Evolutionary conservation across 805 yeast species (phyloP).

Genomic region (Osmozyma mogii): DNA sequence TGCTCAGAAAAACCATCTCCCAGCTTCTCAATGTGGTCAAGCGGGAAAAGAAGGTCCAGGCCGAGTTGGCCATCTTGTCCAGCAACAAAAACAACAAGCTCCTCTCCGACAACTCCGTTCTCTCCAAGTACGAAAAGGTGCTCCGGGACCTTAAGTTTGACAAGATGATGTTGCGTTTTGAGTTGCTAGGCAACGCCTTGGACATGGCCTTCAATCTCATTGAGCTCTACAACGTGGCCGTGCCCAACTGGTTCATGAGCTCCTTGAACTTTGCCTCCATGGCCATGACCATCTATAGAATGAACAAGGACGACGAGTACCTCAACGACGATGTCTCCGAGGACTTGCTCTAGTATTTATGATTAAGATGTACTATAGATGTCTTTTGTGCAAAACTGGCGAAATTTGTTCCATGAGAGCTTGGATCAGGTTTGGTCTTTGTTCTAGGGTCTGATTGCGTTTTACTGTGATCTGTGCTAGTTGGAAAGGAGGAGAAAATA

Average conservation of each 20-base stretch:
- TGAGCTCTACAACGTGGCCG: slow-evolving; percentile 26
- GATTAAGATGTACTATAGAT: neutral
- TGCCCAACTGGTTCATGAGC: slow-evolving; percentile 37
- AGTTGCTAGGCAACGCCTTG: slow-evolving; percentile 33
- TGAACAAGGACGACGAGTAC: slow-evolving; percentile 42
- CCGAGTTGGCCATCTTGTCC: slow-evolving; percentile 26
- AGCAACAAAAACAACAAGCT: slow-evolving; percentile 15
- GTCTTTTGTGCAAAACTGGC: neutral
- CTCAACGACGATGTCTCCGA: slow-evolving; percentile 36
- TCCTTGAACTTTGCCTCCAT: slow-evolving; percentile 33
- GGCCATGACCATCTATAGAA: slow-evolving; percentile 41
- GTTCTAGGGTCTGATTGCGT: no score
- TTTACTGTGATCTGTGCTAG: no score
- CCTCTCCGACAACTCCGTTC: slow-evolving; percentile 16
- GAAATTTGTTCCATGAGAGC: no score
- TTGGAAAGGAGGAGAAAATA: no score
- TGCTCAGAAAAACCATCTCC: slow-evolving; percentile 33
- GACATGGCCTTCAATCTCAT: slow-evolving; percentile 34
- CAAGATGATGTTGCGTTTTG: slow-evolving; percentile 33
- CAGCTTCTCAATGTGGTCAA: slow-evolving; percentile 34
- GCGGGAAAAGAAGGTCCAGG: slow-evolving; percentile 29
- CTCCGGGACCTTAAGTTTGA: slow-evolving; percentile 36
- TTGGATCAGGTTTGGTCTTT: no score
- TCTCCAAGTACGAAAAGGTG: slow-evolving; percentile 30
- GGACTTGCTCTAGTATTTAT: slow-evolving; percentile 26